Conservation (phyloP, 768 basidiomycete species). For the Boletus speciosus region DNA sequence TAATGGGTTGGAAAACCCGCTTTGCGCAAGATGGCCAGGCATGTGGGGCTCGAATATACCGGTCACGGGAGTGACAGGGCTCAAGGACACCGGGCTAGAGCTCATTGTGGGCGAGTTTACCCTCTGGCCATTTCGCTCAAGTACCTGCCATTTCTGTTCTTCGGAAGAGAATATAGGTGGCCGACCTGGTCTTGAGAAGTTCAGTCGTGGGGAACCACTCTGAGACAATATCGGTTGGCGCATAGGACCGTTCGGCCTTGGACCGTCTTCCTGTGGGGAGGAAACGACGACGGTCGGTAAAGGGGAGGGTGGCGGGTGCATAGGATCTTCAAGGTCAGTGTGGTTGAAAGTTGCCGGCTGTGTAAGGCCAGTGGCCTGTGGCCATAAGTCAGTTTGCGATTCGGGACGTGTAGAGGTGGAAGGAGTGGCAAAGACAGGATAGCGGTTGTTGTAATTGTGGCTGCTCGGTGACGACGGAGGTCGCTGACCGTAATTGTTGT, state of each 20-base stretch:
- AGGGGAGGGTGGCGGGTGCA: constrained; percentile 20
- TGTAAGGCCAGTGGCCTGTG: constrained; percentile 2
- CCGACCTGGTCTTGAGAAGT: constrained; percentile 64
- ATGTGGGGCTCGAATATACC: constrained; percentile 11
- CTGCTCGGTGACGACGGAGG: background rate
- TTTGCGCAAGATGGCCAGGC: background rate
- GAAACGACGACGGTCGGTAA: constrained; percentile 58
- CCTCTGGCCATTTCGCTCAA: constrained; percentile 57
- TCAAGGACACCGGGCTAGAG: constrained; percentile 4
- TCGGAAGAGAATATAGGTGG: constrained; percentile 39
- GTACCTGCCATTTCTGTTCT: constrained; percentile 40
- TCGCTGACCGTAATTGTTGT: constrained; percentile 36
- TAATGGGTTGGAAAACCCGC: background rate
- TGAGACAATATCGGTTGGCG: constrained; percentile 41
- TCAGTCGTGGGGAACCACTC: constrained; percentile 37
- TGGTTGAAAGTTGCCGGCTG: constrained; percentile 6
- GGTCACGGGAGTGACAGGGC: constrained; percentile 21
- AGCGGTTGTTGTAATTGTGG: constrained; percentile 1
- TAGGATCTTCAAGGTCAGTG: constrained; percentile 9
- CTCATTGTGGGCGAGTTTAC: constrained; percentile 29
- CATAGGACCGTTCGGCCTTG: constrained; percentile 22
- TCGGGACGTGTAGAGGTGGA: background rate
- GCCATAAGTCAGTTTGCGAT: constrained; percentile 16
- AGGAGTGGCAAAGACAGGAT: background rate
- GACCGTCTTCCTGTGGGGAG: constrained; percentile 32